Percentiles rank a stretch among this genome's conserved stretches.
Conservation (phyloP, 228 moss, liverwort and hornwort species). For the Sphagnum magellanicum region DNA sequence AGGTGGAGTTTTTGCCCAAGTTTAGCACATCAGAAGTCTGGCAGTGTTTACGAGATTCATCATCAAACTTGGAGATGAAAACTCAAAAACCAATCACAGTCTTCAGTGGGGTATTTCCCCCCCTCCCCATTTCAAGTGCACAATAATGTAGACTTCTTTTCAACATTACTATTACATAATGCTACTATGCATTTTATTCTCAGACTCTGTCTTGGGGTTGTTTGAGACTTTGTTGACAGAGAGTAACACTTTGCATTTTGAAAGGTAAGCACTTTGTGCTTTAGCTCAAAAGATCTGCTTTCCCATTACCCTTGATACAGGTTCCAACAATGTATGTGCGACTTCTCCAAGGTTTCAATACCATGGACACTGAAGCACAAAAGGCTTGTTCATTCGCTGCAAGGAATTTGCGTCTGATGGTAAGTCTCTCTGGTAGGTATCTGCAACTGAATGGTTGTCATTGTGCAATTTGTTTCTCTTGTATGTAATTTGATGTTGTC, state of each 20-base stretch:
- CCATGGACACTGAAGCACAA: constrained; percentile 29
- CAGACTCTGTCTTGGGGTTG: too few relatives aligned
- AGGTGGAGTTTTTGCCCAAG: constrained; percentile 79
- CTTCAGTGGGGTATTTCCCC: constrained; percentile 68
- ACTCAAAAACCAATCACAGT: constrained; percentile 53
- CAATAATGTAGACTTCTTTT: background rate
- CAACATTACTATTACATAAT: too few relatives aligned
- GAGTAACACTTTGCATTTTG: background rate
- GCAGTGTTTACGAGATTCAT: constrained; percentile 65
- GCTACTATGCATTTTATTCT: too few relatives aligned
- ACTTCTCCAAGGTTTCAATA: constrained; percentile 45
- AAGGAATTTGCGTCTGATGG: constrained; percentile 43
- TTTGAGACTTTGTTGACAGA: background rate
- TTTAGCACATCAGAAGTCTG: constrained; percentile 84
- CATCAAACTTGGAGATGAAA: constrained; percentile 26
- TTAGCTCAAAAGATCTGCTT: background rate
- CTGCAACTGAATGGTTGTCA: too few relatives aligned
- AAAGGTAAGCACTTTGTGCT: background rate
- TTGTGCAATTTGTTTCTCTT: too few relatives aligned
- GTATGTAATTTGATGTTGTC: too few relatives aligned
- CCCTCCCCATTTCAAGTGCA: background rate
- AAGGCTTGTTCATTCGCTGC: constrained; percentile 37
- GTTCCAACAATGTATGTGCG: constrained; percentile 88
- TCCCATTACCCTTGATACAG: constrained; percentile 17
- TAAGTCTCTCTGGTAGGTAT: constrained; percentile 9